Conservation (phyloP, 2,329 filamentous ascomycete genomes). For the Arthroderma uncinatum region DNA sequence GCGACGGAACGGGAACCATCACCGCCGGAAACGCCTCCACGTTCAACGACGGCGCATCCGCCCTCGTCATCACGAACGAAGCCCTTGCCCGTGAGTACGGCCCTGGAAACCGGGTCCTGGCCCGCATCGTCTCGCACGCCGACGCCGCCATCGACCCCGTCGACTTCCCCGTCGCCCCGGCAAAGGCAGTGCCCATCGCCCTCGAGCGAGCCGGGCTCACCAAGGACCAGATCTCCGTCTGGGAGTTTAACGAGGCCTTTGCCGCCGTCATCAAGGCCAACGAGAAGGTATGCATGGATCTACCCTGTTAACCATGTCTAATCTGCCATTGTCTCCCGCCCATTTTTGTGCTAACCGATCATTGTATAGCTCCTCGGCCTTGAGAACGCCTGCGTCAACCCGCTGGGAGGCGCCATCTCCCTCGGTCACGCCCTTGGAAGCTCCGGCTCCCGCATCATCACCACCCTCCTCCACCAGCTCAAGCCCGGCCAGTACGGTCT, state of each 20-base stretch:
- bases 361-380: slow-evolving; percentile 60
- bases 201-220: slow-evolving; percentile 80
- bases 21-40: slow-evolving; percentile 92
- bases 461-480: slow-evolving; percentile 81
- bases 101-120: slow-evolving; percentile 66
- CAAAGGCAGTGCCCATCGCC: slow-evolving; percentile 84
- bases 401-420: slow-evolving; percentile 80
- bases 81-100: slow-evolving; percentile 72
- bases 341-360: too few relatives aligned
- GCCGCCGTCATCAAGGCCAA: slow-evolving; percentile 92
- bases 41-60: slow-evolving; percentile 88
- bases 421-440: slow-evolving; percentile 86
- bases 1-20: slow-evolving; percentile 75
- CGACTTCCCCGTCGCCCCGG: slow-evolving; percentile 86
- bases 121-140: slow-evolving; percentile 70
- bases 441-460: slow-evolving; percentile 82
- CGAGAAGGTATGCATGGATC: slow-evolving; percentile 51
- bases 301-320: slow-evolving; percentile 16
- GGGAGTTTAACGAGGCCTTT: slow-evolving; percentile 99
- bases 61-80: slow-evolving; percentile 72
- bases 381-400: slow-evolving; percentile 69
- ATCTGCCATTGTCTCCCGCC: too few relatives aligned
- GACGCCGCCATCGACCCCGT: slow-evolving; percentile 85
- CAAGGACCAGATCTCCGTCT: slow-evolving; percentile 81
- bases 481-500: slow-evolving; percentile 88